These are phyloP conservation scores for Trichoderma cornu-damae DNA, from an alignment of 2,329 filamentous ascomycete genomes.

Conservation along the genomic window DNA sequence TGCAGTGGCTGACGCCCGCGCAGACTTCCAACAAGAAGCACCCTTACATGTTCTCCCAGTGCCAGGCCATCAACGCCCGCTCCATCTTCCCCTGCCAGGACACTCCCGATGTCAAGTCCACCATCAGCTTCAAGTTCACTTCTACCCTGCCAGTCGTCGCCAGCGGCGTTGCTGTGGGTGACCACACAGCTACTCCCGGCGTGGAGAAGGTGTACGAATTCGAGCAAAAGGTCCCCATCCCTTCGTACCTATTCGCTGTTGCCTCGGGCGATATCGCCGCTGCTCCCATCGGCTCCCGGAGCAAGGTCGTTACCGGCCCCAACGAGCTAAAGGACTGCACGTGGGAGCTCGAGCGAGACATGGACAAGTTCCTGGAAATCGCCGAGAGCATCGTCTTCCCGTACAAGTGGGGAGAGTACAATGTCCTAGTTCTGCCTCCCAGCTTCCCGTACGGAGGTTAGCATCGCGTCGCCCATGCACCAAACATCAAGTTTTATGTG, in stretches of 20 bases:
- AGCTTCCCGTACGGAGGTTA: conserved; percentile 82
- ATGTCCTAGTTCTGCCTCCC: conserved; percentile 82
- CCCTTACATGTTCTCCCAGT: conserved; percentile 97
- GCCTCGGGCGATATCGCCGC: conserved; percentile 79
- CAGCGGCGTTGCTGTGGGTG: conserved; percentile 63
- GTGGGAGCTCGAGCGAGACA: conserved; percentile 87
- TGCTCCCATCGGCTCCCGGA: conserved; percentile 81
- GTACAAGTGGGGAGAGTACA: conserved; percentile 93
- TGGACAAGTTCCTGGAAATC: conserved; percentile 84
- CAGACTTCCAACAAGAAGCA: conserved; percentile 95
- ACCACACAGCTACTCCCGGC: conserved; percentile 40
- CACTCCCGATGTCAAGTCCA: conserved; percentile 96
- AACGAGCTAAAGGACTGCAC: conserved; percentile 79
- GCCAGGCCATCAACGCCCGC: conserved; percentile 90
- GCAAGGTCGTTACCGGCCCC: conserved; percentile 78
- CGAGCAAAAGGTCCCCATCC: conserved; percentile 86
- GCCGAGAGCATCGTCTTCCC: conserved; percentile 78
- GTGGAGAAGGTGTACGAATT: conserved; percentile 71
- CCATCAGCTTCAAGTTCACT: conserved; percentile 80
- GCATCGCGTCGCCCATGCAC: conserved; percentile 26
- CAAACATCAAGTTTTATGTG: background rate
- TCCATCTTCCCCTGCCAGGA: conserved; percentile 97
- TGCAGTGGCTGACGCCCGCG: conserved; percentile 91
- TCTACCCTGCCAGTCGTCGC: conserved; percentile 88
- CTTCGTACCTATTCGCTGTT: conserved; percentile 90